phyloP scores from a whole-genome alignment of 805 yeast genomes.

The Kurtzmaniella cleridarum region DNA sequence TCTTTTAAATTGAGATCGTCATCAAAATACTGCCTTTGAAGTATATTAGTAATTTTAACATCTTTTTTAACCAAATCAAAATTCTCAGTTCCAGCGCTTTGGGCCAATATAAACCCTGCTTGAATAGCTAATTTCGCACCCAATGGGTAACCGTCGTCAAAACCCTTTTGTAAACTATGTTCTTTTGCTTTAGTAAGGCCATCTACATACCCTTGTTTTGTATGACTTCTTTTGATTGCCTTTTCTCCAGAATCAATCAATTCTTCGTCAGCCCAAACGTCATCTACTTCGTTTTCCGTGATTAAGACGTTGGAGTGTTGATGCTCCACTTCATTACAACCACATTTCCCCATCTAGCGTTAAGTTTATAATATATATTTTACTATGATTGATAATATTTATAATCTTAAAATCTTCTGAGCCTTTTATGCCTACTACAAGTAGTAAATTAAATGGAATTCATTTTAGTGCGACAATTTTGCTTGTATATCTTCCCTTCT shows the following conservation, averaged over 20 bases:
- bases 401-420: too few relatives aligned
- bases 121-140: constrained; percentile 68
- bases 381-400: too few relatives aligned
- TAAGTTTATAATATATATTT: too few relatives aligned
- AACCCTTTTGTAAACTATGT: constrained; percentile 66
- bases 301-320: background rate
- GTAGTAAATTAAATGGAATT: too few relatives aligned
- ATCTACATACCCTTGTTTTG: constrained; percentile 77
- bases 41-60: constrained; percentile 52
- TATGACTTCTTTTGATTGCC: constrained; percentile 54
- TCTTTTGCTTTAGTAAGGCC: constrained; percentile 72
- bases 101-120: constrained; percentile 64
- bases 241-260: constrained; percentile 6
- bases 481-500: too few relatives aligned
- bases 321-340: background rate
- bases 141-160: constrained; percentile 69
- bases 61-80: constrained; percentile 44
- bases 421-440: too few relatives aligned
- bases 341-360: background rate
- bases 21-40: constrained; percentile 52
- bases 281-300: constrained; percentile 11
- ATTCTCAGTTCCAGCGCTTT: constrained; percentile 19
- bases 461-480: too few relatives aligned
- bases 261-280: constrained; percentile 30
- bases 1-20: constrained; percentile 33